Evolutionary conservation across 2,329 filamentous ascomycete species (phyloP).

Genomic region (Pseudopyricularia cyperi): DNA sequence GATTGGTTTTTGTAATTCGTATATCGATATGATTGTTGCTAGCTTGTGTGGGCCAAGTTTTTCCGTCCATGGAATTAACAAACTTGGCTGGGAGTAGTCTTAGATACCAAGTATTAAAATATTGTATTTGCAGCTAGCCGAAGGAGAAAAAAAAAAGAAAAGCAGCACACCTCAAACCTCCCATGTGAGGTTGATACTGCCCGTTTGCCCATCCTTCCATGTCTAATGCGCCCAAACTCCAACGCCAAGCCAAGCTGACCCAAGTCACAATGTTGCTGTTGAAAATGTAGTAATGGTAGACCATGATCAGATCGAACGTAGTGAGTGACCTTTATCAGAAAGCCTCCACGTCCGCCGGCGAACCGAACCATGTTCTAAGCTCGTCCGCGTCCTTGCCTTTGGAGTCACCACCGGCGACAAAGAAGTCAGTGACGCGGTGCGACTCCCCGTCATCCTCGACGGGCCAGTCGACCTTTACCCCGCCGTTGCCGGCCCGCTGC

Average conservation of each 20-base stretch:
- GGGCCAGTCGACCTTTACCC: constrained; percentile 74
- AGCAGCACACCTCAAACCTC: no score
- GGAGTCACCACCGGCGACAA: constrained; percentile 24
- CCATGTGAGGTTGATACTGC: no score
- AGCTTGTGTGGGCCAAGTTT: no score
- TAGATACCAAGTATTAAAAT: no score
- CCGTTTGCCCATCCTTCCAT: not conserved
- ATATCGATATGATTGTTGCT: no score
- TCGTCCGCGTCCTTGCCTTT: constrained; percentile 43
- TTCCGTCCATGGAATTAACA: no score
- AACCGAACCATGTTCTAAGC: constrained; percentile 72
- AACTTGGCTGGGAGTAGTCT: no score
- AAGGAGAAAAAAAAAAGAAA: no score
- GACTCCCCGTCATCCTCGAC: constrained; percentile 56
- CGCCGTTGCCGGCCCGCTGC: constrained; percentile 43
- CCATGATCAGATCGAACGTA: not conserved
- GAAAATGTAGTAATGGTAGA: not conserved
- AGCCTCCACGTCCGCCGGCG: constrained; percentile 52
- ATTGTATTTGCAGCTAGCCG: no score
- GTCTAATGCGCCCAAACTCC: not conserved
- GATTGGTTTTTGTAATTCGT: no score
- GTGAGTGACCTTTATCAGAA: constrained; percentile 36
- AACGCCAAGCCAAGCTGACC: not conserved
- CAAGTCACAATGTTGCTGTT: not conserved
- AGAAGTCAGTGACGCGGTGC: constrained; percentile 65